Percentiles rank a stretch among this genome's conserved stretches.
phyloP scores from a whole-genome alignment of 2,329 filamentous ascomycete genomes.

The Fusarium ambrosium region DNA sequence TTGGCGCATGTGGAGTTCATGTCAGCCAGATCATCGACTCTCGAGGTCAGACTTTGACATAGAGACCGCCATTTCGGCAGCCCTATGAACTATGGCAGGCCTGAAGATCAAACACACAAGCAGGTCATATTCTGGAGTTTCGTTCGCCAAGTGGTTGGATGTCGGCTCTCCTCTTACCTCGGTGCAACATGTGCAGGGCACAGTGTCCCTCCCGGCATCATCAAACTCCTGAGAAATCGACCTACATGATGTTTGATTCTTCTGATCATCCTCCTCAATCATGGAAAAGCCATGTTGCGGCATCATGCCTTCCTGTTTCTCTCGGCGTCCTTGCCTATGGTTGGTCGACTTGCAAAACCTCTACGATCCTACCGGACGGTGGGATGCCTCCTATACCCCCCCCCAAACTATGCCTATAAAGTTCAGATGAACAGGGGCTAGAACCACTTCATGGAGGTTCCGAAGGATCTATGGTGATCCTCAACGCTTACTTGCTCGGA shows the following conservation, averaged over 20 bases:
- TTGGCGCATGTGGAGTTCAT: neutral
- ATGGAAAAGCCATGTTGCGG: neutral
- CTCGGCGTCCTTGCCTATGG: neutral
- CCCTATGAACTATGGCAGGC: neutral
- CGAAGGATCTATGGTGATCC: neutral
- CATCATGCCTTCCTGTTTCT: neutral
- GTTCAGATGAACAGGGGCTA: constrained; percentile 8
- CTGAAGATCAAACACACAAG: neutral
- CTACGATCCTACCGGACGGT: neutral
- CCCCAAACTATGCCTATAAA: neutral
- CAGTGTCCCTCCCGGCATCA: neutral
- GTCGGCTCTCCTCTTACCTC: neutral
- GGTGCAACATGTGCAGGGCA: neutral
- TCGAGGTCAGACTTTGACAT: neutral
- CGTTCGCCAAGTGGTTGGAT: neutral
- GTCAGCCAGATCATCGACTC: neutral
- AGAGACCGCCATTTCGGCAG: neutral
- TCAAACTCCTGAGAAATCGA: neutral
- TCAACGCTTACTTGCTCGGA: neutral
- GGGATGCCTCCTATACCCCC: constrained; percentile 1
- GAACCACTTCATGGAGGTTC: neutral
- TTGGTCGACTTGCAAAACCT: constrained; percentile 5
- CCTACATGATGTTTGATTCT: neutral
- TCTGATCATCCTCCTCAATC: neutral
- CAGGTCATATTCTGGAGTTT: neutral